Conservation (phyloP, 2,329 filamentous ascomycete species). For the Colletotrichum euphorbiae region DNA sequence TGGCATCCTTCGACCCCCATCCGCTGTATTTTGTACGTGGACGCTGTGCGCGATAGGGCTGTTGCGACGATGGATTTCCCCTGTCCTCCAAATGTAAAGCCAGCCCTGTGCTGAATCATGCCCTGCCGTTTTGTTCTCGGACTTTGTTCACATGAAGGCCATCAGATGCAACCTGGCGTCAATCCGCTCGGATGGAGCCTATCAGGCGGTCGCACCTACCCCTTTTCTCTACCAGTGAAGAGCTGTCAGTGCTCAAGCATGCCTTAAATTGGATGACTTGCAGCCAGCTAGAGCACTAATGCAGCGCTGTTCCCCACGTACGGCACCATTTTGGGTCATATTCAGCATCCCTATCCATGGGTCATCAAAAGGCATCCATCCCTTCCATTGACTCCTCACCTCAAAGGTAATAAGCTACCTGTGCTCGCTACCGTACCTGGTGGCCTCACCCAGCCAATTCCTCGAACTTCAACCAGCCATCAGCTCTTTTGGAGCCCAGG, state of each 20-base stretch:
- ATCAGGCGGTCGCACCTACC: constrained; percentile 3
- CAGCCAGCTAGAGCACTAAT: constrained; percentile 32
- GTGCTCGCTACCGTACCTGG: neutral
- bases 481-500: neutral
- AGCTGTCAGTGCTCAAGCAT: constrained; percentile 33
- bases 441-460: neutral
- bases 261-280: constrained; percentile 32
- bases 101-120: constrained; percentile 1
- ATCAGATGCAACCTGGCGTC: constrained; percentile 16
- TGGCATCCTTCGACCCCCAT: too few species aligned
- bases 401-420: constrained; percentile 7
- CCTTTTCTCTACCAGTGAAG: neutral
- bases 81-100: neutral
- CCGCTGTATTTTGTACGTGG: too few species aligned
- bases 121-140: neutral
- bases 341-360: constrained; percentile 17
- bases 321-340: constrained; percentile 11
- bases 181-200: constrained; percentile 6
- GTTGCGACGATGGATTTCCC: neutral
- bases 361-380: constrained; percentile 18
- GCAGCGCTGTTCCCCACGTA: constrained; percentile 21
- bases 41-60: neutral
- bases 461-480: neutral
- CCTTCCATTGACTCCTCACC: constrained; percentile 25
- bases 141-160: neutral